Evolutionary conservation across 176 grass and related monocot species (phyloP), one percentile per base, ranked within the genome.

Genomic region (Lolium perenne): DNA sequence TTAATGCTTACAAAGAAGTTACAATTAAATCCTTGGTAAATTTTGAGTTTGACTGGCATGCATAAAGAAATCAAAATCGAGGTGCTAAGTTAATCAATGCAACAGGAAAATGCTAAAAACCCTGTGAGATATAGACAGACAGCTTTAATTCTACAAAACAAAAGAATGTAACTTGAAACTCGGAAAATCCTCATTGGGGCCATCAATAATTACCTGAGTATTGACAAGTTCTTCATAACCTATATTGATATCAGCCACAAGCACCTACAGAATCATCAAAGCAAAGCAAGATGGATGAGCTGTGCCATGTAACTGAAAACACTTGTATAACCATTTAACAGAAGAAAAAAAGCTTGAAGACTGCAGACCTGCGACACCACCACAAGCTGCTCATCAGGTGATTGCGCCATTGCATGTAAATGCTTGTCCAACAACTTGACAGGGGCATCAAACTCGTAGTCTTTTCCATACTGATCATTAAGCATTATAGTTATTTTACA

Each of bases 351-450:
- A 68, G 54, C 4, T 73, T 55, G 5, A 82, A 47, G 38, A 80
- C 20, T 76, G 41, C 20, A 83, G 80, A 98, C 96, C 97, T 98
- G 97, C 17, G 97, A 94, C 76, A 98, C 68, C 84, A 98, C 94
- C 69, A 98, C 94, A 64, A 98, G 82, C 86, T 98, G 94, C 59
- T 98, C 97, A 66, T 92, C 94, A 84, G 84, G 86, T 47, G 97
- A 92, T 76, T 95, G 90, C 0, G 90, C 91, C 97, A 98, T 98
- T 69, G 90, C 81, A 91, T 98, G 97, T 72, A 95, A 53, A 80
- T 92, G 97, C 85, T 98, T 98, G 74, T 98, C 97, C 88, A 98
- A 92, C 94, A 98, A 90, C 88, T 95, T 98, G 58, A 95, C 94
- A 4, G 97, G 97, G n/a, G 97, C 94, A 89, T 98, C 94, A 83